phyloP scores from a whole-genome alignment of 306 rosid genomes.

The Luffa aegyptiaca region DNA sequence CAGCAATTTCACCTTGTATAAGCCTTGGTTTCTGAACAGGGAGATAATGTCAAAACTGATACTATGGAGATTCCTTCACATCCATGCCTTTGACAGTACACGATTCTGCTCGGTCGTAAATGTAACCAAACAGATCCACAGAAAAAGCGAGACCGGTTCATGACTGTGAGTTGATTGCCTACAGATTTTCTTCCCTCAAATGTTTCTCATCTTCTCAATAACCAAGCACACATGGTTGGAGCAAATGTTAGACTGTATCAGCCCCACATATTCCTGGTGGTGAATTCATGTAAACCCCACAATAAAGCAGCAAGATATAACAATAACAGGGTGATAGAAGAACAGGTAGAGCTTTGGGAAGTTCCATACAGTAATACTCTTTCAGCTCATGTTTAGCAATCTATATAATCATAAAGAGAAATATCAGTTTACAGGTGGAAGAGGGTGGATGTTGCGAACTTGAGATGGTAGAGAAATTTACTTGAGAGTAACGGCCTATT shows the following conservation, averaged over 20 bases:
- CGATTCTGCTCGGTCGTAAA: background rate
- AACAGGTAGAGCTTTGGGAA: slow-evolving; percentile 1
- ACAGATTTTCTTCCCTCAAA: background rate
- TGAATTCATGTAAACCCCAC: background rate
- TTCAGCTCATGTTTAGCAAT: background rate
- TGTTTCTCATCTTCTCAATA: background rate
- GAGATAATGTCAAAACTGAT: background rate
- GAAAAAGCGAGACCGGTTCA: background rate
- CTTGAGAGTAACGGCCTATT: slow-evolving; percentile 4
- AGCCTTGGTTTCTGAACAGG: background rate
- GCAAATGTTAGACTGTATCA: background rate
- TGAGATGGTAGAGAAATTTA: slow-evolving; percentile 7
- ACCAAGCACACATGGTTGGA: background rate
- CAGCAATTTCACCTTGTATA: background rate
- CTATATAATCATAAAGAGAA: background rate
- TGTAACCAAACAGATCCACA: background rate
- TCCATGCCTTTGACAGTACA: background rate
- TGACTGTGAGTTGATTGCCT: background rate
- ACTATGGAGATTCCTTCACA: background rate
- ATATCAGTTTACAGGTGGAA: slow-evolving; percentile 5
- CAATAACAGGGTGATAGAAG: background rate
- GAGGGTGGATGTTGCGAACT: background rate
- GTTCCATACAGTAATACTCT: background rate
- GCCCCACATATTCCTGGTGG: background rate
- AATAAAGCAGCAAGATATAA: background rate